Conservation (phyloP, 768 basidiomycete species). For the Pleurotus tuber-regium region DNA sequence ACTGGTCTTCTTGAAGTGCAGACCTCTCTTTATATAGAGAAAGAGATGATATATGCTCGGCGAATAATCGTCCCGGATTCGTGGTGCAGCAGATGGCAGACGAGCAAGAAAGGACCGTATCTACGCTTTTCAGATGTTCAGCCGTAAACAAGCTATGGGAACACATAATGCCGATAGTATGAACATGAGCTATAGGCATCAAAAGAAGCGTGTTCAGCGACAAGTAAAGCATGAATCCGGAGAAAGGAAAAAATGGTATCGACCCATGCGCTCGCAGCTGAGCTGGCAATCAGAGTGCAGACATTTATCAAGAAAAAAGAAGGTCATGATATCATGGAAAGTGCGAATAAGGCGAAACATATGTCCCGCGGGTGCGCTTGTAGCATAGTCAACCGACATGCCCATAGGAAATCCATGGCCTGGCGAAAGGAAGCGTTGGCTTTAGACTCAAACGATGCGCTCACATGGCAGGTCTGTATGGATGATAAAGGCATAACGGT, state of each 20-base stretch:
- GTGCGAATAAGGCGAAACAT: not conserved
- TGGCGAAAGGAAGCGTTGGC: not conserved
- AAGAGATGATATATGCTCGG: no score
- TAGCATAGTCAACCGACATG: not conserved
- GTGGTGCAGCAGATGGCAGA: no score
- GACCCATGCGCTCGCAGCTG: not conserved
- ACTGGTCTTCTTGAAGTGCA: not conserved
- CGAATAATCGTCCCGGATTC: no score
- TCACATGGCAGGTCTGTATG: slow-evolving; percentile 3
- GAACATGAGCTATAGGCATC: not conserved
- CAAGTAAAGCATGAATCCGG: not conserved
- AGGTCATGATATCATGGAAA: not conserved
- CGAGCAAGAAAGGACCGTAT: slow-evolving; percentile 1
- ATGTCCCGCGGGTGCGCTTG: not conserved
- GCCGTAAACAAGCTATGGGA: not conserved
- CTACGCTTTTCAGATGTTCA: not conserved
- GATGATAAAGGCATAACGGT: not conserved
- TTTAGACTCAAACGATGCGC: not conserved
- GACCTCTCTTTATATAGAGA: not conserved
- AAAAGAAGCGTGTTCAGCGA: not conserved
- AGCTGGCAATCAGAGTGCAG: not conserved
- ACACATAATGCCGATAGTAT: not conserved
- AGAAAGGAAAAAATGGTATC: not conserved
- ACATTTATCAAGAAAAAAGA: not conserved
- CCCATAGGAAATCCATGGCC: not conserved